phyloP scores from a whole-genome alignment of 139 green algal species.

The Chlamydomonas sp. region DNA sequence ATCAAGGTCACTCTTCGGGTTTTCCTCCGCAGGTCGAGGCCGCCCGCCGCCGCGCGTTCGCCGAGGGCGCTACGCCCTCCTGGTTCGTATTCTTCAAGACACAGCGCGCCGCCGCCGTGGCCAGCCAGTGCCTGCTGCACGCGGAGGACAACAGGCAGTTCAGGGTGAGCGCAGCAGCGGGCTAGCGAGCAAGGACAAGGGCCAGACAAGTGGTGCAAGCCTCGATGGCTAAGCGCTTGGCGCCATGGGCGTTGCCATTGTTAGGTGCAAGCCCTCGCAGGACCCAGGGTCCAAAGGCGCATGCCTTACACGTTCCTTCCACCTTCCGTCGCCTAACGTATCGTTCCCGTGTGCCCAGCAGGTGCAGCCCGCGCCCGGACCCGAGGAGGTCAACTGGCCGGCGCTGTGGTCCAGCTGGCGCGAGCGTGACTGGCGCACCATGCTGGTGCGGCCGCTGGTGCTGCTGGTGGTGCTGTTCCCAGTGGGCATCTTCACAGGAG shows the following conservation, averaged over 20 bases:
- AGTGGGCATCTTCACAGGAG: conserved; percentile 66
- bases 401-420: conserved; percentile 56
- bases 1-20: too few species aligned
- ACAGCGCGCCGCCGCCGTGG: conserved; percentile 48
- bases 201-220: too few species aligned
- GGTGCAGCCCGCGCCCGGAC: conserved; percentile 68
- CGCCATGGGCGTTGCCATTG: too few species aligned
- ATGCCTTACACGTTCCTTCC: too few species aligned
- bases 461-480: conserved; percentile 64
- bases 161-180: conserved; percentile 30
- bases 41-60: conserved; percentile 40
- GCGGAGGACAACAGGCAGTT: conserved; percentile 60
- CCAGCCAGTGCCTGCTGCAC: conserved; percentile 56
- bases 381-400: conserved; percentile 75
- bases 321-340: not conserved
- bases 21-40: not conserved
- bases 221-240: too few species aligned
- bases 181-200: too few species aligned
- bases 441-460: conserved; percentile 51
- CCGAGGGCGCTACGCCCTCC: conserved; percentile 41
- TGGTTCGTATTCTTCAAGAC: conserved; percentile 72
- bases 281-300: too few species aligned
- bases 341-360: not conserved
- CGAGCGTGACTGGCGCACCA: conserved; percentile 57
- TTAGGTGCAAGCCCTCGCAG: too few species aligned